Base-by-base conservation (phyloP, 805 yeast species). In the Nadsonia fulvescens region DNA sequence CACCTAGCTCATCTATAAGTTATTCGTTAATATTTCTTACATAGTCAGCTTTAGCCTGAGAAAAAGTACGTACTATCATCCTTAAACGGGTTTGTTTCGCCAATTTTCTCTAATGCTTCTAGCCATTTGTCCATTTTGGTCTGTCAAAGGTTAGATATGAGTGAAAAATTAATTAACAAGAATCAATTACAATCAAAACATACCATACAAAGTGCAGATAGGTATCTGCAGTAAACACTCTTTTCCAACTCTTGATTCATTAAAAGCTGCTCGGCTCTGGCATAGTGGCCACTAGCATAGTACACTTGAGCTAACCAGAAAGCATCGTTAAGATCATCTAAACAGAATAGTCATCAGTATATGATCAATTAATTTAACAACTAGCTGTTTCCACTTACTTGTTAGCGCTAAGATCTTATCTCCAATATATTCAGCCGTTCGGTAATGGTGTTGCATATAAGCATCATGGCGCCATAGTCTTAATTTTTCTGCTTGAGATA, bases 381-480 rank as follows among this genome's bases (percentile, higher is more conserved):
- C 63, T n/a, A n/a, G n/a, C n/a, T n/a, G n/a, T n/a, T n/a, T n/a
- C n/a, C n/a, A n/a, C n/a, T n/a, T n/a, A n/a, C n/a, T 61, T 0
- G 95, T 82, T 33, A 89, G 53, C 1, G 82, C 66, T 21, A 79
- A 60, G 5, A 89, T 78, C 40, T 83, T 86, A 51, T 89, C 93
- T 9, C 93, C 96, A 14, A 89, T 65, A 44, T 70, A 81, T 39
- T 75, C 86, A 0, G 96, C 95, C 0, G 95, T 79, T 22, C 62
- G 61, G 47, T 78, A 78, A 35, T 82, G 91, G 46, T 83, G 95
- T 39, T 83, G 93, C 73, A 76, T 70, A 30, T 76, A 49, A 0
- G 98, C 92, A 43, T 82, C 93, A 36, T 82, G 91, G 24, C 96
- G 56, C 98, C 96, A 89, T 15, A 78, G 55, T 23, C 96, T 53